phyloP scores from a whole-genome alignment of 148 eudicot species.

The Nyssa sinensis region DNA sequence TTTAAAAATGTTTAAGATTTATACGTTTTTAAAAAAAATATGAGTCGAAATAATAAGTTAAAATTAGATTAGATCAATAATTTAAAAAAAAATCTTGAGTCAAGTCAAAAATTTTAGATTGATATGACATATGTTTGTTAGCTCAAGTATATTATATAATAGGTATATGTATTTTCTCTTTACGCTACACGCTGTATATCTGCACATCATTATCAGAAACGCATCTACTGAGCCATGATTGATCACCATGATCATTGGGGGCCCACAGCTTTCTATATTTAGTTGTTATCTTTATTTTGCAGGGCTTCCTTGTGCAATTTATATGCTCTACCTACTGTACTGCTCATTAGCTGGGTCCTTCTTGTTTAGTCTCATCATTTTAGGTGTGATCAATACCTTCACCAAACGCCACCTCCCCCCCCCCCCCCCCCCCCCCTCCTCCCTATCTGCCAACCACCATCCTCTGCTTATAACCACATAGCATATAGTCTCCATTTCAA shows the following conservation, averaged over 20 bases:
- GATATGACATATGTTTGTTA: too few relatives aligned
- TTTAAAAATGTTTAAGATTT: too few relatives aligned
- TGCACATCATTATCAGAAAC: conserved; percentile 16
- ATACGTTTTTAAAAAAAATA: too few relatives aligned
- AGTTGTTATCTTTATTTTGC: too few relatives aligned
- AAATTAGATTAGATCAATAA: too few relatives aligned
- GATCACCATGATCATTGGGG: neutral
- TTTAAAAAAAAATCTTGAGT: too few relatives aligned
- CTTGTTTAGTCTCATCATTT: neutral
- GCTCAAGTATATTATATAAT: too few relatives aligned
- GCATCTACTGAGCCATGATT: neutral
- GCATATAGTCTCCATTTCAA: neutral
- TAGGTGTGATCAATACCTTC: conserved; percentile 7
- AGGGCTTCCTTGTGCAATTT: neutral
- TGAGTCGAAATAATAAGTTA: too few relatives aligned
- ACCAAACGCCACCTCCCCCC: neutral
- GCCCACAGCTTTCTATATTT: too few relatives aligned
- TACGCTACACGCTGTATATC: neutral
- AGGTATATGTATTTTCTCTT: too few relatives aligned
- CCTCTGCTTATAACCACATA: too few relatives aligned
- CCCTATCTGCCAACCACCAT: neutral
- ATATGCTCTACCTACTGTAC: conserved; percentile 7
- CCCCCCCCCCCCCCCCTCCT: neutral
- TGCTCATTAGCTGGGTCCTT: conserved; percentile 6
- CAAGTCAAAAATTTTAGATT: too few relatives aligned